phyloP scores from a whole-genome alignment of 768 basidiomycete species.

The Rhizopogon vinicolor region DNA sequence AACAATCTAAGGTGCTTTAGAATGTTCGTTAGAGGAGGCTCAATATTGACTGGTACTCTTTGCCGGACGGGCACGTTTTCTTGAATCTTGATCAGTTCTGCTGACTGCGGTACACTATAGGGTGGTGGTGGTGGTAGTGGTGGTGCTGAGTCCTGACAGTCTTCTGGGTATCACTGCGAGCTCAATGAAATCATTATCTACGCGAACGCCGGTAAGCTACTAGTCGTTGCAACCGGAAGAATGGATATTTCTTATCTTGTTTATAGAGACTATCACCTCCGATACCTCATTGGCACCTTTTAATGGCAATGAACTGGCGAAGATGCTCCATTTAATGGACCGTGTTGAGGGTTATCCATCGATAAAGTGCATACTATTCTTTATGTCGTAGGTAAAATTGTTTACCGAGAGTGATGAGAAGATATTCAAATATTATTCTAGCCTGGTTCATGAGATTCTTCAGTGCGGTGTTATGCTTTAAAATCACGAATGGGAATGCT shows the following conservation, averaged over 20 bases:
- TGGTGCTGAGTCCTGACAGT: neutral
- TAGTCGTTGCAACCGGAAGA: neutral
- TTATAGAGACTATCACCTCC: constrained; percentile 14
- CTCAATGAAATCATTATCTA: constrained; percentile 10
- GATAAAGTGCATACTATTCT: constrained; percentile 4
- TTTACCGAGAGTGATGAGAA: neutral
- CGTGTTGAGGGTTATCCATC: constrained; percentile 1
- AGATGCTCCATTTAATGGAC: constrained; percentile 8
- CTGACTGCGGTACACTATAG: neutral
- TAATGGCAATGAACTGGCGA: constrained; percentile 8
- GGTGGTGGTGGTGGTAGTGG: neutral
- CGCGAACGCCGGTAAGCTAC: constrained; percentile 4
- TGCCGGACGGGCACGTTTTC: neutral
- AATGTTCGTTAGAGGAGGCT: constrained; percentile 19
- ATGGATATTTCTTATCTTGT: neutral
- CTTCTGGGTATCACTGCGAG: constrained; percentile 21
- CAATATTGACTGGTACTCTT: constrained; percentile 21
- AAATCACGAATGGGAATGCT: neutral
- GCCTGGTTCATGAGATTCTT: constrained; percentile 11
- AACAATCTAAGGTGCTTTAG: constrained; percentile 2
- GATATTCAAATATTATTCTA: neutral
- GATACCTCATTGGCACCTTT: constrained; percentile 12
- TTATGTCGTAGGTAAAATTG: constrained; percentile 6
- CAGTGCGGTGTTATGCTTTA: constrained; percentile 3
- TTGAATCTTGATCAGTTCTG: neutral